A percentile compares a stretch with the other conserved stretches of the same genome.
Evolutionary conservation across 1,284 basidiomycete genomes (phyloP).

Genomic region (Tilletia caries): DNA sequence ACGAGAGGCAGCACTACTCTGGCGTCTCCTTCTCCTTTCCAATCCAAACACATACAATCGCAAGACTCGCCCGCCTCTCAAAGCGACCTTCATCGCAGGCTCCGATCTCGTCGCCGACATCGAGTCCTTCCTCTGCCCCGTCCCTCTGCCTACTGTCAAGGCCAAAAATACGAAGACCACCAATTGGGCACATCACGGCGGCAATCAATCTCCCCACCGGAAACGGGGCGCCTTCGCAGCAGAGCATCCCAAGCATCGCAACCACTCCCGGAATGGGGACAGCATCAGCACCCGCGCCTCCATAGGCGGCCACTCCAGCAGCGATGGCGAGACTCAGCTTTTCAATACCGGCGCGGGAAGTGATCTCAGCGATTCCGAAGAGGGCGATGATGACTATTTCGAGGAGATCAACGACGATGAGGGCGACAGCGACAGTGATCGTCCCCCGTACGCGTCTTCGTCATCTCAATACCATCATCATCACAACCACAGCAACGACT

Average conservation of each 20-base stretch:
- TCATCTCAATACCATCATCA: background rate
- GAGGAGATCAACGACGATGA: background rate
- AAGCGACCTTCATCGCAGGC: background rate
- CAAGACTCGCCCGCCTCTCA: background rate
- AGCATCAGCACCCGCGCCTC: too few relatives aligned
- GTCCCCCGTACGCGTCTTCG: background rate
- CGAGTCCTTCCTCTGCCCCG: background rate
- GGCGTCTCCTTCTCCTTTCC: constrained; percentile 2
- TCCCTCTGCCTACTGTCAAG: background rate
- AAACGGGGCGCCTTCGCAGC: too few relatives aligned
- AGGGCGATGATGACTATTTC: background rate
- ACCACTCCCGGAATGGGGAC: too few relatives aligned
- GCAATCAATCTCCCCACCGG: too few relatives aligned
- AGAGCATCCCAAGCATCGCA: too few relatives aligned
- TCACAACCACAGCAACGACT: background rate
- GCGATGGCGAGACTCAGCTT: too few relatives aligned
- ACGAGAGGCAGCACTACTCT: constrained; percentile 1
- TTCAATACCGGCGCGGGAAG: background rate
- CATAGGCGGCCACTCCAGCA: too few relatives aligned
- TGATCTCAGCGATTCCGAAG: background rate
- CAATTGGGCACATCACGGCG: too few relatives aligned
- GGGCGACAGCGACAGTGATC: background rate
- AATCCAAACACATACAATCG: constrained; percentile 3
- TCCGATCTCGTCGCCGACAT: constrained; percentile 7
- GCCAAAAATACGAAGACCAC: background rate